Evolutionary conservation across 78 protist species (phyloP), one percentile per base, ranked within the genome.

Genomic region (Parvularia atlantis): DNA sequence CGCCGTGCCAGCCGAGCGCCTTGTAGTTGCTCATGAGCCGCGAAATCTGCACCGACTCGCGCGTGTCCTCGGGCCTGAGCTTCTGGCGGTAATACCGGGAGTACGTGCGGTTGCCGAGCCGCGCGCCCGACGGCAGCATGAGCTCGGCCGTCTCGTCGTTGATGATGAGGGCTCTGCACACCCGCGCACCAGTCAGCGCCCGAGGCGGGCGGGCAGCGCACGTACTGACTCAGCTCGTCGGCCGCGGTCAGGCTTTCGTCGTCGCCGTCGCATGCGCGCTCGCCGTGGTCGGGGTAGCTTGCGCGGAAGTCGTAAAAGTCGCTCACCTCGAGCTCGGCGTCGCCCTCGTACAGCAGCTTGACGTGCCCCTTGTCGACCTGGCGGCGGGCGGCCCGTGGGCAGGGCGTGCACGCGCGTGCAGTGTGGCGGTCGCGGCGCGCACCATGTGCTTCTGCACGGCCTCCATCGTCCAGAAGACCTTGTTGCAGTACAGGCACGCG

Each of bases 361-460:
- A 84, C 76, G 65, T 82, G 88, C 36, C 77, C 48, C 36, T 50
- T 19, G 69, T 77, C 77, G 19, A 24, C 13, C 26, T 44, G 50
- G 9, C 26, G 9, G 50, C 13, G 46, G 14, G 68, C 70, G 72
- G 14, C 43, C 63, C n/a, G n/a, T n/a, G n/a, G n/a, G n/a, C n/a
- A n/a, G n/a, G n/a, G n/a, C n/a, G n/a, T n/a, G 31, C 66, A 7
- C 37, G 16, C 31, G 20, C 40, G 30, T 3, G 13, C n/a, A 6
- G 30, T 22, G 30, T 16, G 60, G 6, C 26, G 30, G 30, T 6
- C 14, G 60, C 39, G 13, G 28, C 2, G 37, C 71, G 28, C 28
- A 41, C 50, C 92, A 88, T 88, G 78, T 88, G 92, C 28, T 62
- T 43, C 53, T 76, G 86, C n/a, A 71, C 83, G 1, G 89, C 92